Conservation (phyloP, 768 basidiomycete genomes). For the Arthromyces matolae region DNA sequence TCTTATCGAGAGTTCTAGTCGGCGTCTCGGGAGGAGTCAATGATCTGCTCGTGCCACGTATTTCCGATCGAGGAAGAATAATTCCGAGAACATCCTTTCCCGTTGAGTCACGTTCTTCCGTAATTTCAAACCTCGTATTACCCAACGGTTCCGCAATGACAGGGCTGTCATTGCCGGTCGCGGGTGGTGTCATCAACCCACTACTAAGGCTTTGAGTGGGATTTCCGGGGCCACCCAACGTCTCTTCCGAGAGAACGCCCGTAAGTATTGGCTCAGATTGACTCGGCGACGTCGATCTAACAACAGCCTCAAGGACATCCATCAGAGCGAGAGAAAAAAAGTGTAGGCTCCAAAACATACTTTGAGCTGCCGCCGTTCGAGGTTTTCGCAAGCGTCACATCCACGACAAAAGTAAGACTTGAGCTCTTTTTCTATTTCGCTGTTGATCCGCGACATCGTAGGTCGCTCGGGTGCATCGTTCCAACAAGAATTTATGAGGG, state of each 20-base stretch:
- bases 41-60: background rate
- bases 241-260: too few species aligned
- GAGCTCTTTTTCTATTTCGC: background rate
- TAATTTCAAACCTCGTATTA: background rate
- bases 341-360: too few species aligned
- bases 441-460: conserved; percentile 1
- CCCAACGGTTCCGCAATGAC: background rate
- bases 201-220: too few species aligned
- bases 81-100: background rate
- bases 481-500: conserved; percentile 5
- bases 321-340: too few species aligned
- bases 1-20: background rate
- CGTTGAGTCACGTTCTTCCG: background rate
- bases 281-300: too few species aligned
- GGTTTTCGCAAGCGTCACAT: too few species aligned
- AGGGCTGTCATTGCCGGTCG: background rate
- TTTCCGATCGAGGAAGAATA: background rate
- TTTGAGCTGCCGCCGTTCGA: too few species aligned
- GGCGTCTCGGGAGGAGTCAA: conserved; percentile 2
- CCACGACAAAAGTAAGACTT: too few species aligned
- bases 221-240: too few species aligned
- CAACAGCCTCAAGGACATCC: too few species aligned
- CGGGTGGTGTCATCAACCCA: background rate
- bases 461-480: conserved; percentile 3
- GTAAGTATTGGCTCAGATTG: too few species aligned